Percentiles rank a stretch among this genome's conserved stretches.
phyloP scores from a whole-genome alignment of 2,329 filamentous ascomycete genomes.

The Aspergillus fumigatiaffinis region DNA sequence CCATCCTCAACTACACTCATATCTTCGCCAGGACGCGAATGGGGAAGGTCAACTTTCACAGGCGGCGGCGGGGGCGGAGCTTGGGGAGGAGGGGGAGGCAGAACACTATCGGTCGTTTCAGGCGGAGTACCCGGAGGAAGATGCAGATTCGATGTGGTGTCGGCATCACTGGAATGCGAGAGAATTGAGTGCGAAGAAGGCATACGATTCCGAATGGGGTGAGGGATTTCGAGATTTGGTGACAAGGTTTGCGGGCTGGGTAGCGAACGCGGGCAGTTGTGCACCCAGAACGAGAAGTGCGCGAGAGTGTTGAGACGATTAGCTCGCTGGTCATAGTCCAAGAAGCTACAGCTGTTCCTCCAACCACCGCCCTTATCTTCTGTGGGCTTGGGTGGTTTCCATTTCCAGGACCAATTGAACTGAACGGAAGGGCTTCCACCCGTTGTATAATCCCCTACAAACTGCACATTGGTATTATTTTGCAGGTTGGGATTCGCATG shows the following conservation, averaged over 20 bases:
- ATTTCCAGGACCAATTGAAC: conserved; percentile 96
- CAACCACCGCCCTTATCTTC: conserved; percentile 89
- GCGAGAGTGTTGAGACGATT: conserved; percentile 85
- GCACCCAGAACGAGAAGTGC: conserved; percentile 92
- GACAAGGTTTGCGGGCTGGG: conserved; percentile 61
- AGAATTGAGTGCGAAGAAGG: conserved; percentile 85
- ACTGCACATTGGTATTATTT: conserved; percentile 91
- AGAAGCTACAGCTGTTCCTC: conserved; percentile 94
- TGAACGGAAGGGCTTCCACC: conserved; percentile 77
- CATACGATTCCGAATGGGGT: conserved; percentile 73
- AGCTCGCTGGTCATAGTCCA: conserved; percentile 92
- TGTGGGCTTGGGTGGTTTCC: conserved; percentile 76
- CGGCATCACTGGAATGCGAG: conserved; percentile 71
- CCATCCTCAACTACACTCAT: conserved; percentile 84
- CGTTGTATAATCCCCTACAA: conserved; percentile 89
- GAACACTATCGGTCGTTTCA: conserved; percentile 22
- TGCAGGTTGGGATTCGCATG: conserved; percentile 96
- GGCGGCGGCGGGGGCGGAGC: conserved; percentile 30
- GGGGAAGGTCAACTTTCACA: conserved; percentile 83
- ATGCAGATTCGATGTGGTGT: conserved; percentile 44
- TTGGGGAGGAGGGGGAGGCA: conserved; percentile 18
- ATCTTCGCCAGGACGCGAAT: conserved; percentile 80
- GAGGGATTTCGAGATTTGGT: conserved; percentile 67
- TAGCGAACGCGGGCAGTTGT: conserved; percentile 54
- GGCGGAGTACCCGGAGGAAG: conserved; percentile 26